These are phyloP conservation scores for Calonectria pseudoturangicola DNA, from an alignment of 2,329 filamentous ascomycete genomes.

Conservation along the genomic window DNA sequence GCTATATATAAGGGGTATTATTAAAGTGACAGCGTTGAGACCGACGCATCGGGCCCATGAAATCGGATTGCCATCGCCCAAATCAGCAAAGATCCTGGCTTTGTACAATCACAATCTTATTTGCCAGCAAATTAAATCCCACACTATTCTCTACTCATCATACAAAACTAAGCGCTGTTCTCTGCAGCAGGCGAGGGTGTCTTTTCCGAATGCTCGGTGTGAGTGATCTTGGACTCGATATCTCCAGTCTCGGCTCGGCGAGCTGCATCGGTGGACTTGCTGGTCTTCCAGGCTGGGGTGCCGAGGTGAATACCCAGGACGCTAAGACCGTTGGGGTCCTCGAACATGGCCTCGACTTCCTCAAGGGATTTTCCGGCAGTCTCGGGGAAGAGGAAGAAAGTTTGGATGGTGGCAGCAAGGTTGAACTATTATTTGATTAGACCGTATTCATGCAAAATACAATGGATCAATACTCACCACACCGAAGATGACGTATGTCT, in stretches of 20 bases:
- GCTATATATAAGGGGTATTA: no score
- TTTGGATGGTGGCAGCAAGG: conserved; percentile 46
- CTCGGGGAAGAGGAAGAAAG: conserved; percentile 68
- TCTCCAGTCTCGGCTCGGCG: conserved; percentile 47
- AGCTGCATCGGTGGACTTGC: conserved; percentile 30
- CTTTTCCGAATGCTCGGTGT: conserved; percentile 47
- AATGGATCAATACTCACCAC: conserved; percentile 49
- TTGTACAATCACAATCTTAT: conserved; percentile 7
- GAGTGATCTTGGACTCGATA: conserved; percentile 46
- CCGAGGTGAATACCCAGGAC: conserved; percentile 39
- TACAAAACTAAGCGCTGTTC: conserved; percentile 7
- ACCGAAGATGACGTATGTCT: conserved; percentile 67
- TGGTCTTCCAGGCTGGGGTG: conserved; percentile 51
- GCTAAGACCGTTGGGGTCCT: conserved; percentile 46
- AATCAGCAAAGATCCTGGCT: neutral
- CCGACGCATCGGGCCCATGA: no score
- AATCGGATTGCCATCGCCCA: neutral
- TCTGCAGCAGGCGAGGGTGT: neutral
- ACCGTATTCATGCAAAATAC: neutral
- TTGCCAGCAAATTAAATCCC: neutral
- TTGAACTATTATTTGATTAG: conserved; percentile 43
- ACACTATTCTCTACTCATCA: neutral
- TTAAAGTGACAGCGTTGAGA: no score
- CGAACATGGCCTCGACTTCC: conserved; percentile 73
- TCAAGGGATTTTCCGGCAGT: conserved; percentile 72